phyloP scores from a whole-genome alignment of 176 grass and related monocot genomes.

The Bothriochloa decipiens region DNA sequence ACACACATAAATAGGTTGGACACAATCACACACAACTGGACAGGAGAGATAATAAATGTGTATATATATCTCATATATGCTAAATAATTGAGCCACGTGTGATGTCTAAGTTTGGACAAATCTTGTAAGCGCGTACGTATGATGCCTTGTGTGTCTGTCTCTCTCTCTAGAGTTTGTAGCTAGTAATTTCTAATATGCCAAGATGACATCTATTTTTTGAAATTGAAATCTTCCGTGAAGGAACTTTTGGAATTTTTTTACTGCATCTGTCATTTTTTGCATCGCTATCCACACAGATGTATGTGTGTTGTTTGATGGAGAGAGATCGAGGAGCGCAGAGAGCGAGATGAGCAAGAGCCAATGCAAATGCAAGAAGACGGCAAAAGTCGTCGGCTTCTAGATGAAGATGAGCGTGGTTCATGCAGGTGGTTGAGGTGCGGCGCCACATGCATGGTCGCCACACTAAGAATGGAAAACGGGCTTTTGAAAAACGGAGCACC shows the following conservation, averaged over 20 bases:
- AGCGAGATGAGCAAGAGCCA: neutral
- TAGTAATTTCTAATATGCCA: neutral
- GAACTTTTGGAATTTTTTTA: neutral
- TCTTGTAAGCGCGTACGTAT: no score
- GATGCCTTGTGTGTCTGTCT: no score
- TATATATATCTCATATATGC: neutral
- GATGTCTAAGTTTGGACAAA: neutral
- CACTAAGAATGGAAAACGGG: neutral
- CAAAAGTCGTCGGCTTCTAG: slow-evolving; percentile 49
- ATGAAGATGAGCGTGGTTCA: neutral
- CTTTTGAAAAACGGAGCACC: slow-evolving; percentile 22
- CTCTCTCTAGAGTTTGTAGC: neutral
- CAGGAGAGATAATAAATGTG: neutral
- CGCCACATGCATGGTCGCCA: neutral
- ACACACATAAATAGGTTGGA: no score
- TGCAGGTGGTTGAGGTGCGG: slow-evolving; percentile 17
- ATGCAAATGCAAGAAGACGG: neutral
- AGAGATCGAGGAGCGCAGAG: neutral
- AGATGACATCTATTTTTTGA: neutral
- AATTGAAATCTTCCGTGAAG: neutral
- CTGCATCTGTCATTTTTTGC: neutral
- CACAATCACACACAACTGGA: neutral
- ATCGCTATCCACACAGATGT: neutral
- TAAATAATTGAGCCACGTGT: neutral
- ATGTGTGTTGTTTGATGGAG: no score